Evolutionary conservation across 2,329 filamentous ascomycete genomes (phyloP), one percentile per base, ranked within the genome.

Genomic region (Fusarium buxicola): DNA sequence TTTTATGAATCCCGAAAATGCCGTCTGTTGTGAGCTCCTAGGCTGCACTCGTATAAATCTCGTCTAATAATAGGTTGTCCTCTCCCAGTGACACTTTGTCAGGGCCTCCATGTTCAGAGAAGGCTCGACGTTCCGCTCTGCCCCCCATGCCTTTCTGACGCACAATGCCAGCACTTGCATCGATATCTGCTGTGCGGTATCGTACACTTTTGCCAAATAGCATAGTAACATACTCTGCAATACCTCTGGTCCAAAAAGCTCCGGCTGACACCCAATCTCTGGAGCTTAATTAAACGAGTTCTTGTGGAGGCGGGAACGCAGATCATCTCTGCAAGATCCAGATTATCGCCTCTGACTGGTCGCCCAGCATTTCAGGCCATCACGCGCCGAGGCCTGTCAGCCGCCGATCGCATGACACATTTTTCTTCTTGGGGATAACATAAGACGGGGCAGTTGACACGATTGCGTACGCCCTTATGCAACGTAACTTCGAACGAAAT

Each of bases 161-260:
- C 45, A 16, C n/a, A 21, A 28, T 63, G 58, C 58, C 40, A 61
- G 58, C 58, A 65, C 50, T 53, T 53, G 50, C 4, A 21, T 21
- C 43, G 34, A n/a, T 34, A 18, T 34, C 43, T 32, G 44, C 13
- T 44, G 21, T 40, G n/a, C n/a, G n/a, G n/a, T n/a, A n/a, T n/a
- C n/a, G n/a, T n/a, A n/a, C n/a, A n/a, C n/a, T n/a, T n/a, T n/a
- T n/a, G n/a, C n/a, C n/a, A n/a, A n/a, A n/a, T n/a, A n/a, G n/a
- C n/a, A n/a, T n/a, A n/a, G n/a, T n/a, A n/a, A n/a, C n/a, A n/a
- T n/a, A n/a, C n/a, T n/a, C n/a, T n/a, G n/a, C n/a, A n/a, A n/a
- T 50, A 56, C 38, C 52, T 36, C 43, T 53, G 49, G 39, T 50
- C 32, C 52, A 39, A 41, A 47, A 41, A 47, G 12, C 41, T 24